Evolutionary conservation across 2,329 filamentous ascomycete genomes (phyloP), one percentile per base, ranked within the genome.

Genomic region (Ophiognomonia clavigignenti-juglandacearum): DNA sequence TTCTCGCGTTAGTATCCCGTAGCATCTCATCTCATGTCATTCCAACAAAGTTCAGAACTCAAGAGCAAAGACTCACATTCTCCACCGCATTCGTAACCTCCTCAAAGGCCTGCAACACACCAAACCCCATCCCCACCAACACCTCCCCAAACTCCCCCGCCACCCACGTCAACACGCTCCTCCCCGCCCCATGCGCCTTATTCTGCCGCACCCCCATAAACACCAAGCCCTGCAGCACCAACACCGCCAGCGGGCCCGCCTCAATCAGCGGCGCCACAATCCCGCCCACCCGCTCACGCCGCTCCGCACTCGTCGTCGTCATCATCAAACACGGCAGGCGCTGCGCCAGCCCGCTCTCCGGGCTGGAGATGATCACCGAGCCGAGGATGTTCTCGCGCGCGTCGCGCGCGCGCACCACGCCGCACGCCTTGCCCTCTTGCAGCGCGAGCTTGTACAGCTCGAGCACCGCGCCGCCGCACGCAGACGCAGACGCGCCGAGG

Each of bases 191-290:
- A 61, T 91, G 80, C 56, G 79, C 79, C 64, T 91, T 92, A 63
- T 89, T 86, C 66, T 93, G 88, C 48, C 86, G 79, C 58, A 93
- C 82, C 1, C 86, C 88, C 68, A 95, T 80, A 52, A 95, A 67
- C 13, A 88, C 85, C 53, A 95, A 67, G 0, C 88, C 88, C 66
- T 95, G 88, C 13, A 81, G 59, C 50, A 92, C 74, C 24, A 93
- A 65, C 0, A 77, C 83, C 23, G 84, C 80, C 59, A 88, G 86
- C 1, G 81, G 75, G 2, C 78, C 77, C 0, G 85, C 75, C 2
- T 84, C 82, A 38, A 93, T 85, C 10, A 93, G 80, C 0, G 88
- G 88, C 19, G 86, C 88, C 13, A 90, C 82, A 38, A 95, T 88
- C 6, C 88, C 89, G 4, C 88, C 87, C 5, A 85, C 77, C 3